A percentile compares a stretch with the other conserved stretches of the same genome.
Evolutionary conservation across 495 filamentous ascomycete genomes (phyloP).

Genomic region (Xylaria scruposa): DNA sequence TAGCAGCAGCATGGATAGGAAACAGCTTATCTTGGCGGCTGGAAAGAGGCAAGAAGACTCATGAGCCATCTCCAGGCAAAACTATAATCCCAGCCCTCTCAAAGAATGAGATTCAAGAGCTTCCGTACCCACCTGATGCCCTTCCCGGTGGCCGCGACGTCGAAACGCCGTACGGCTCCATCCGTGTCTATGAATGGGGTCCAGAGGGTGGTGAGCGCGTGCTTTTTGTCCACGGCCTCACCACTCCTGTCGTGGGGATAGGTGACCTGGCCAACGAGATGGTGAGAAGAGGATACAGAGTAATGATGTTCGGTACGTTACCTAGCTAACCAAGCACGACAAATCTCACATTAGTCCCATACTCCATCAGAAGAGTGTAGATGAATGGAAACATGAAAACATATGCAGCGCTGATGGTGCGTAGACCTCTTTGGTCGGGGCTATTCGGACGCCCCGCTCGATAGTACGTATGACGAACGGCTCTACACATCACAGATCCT

Average conservation of each 20-base stretch:
- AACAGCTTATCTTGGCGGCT: background rate
- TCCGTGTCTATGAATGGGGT: conserved; percentile 79
- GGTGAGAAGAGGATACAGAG: conserved; percentile 68
- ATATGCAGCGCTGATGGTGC: background rate
- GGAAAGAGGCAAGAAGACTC: background rate
- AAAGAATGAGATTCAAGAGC: conserved; percentile 49
- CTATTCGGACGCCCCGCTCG: conserved; percentile 71
- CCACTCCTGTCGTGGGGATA: conserved; percentile 69
- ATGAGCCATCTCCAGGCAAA: conserved; percentile 40
- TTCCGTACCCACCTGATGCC: conserved; percentile 77
- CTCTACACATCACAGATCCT: conserved; percentile 80
- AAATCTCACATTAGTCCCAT: background rate
- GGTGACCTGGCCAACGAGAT: conserved; percentile 66
- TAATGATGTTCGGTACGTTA: conserved; percentile 70
- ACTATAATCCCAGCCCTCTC: conserved; percentile 31
- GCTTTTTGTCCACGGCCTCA: conserved; percentile 76
- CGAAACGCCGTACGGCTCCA: conserved; percentile 70
- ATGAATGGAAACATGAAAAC: background rate
- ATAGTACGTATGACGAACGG: conserved; percentile 71
- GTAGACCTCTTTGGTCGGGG: conserved; percentile 79
- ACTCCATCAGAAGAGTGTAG: background rate
- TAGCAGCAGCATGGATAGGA: conserved; percentile 1
- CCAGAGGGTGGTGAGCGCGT: conserved; percentile 71
- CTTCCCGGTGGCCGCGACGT: conserved; percentile 76
- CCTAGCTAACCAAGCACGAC: background rate